Evolutionary conservation across 768 basidiomycete species (phyloP).

Genomic region (Leccinum ochraceum): DNA sequence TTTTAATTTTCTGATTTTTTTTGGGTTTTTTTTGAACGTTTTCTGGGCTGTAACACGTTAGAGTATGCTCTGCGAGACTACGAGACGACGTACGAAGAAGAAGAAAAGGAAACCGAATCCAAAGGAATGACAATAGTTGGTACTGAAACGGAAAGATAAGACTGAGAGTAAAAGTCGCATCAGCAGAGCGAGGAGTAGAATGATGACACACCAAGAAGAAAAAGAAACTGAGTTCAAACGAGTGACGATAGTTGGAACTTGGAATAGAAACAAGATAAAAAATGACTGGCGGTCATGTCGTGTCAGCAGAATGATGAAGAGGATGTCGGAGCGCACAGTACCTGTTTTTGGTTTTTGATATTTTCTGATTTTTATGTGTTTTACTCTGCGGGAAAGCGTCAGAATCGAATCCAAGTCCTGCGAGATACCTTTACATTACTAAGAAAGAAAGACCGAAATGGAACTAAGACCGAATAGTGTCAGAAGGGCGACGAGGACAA

Average conservation of each 20-base stretch:
- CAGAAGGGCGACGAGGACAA: neutral
- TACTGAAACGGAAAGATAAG: neutral
- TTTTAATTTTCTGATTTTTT: slow-evolving; percentile 3
- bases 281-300: neutral
- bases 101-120: too few relatives aligned
- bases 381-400: neutral
- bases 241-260: neutral
- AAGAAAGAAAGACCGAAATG: neutral
- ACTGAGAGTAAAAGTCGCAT: neutral
- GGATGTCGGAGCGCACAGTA: neutral
- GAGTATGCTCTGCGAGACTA: neutral
- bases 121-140: neutral
- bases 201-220: neutral
- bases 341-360: neutral
- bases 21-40: neutral
- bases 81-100: neutral
- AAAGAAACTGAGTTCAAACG: neutral
- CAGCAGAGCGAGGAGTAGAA: neutral
- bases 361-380: neutral
- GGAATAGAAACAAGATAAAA: neutral
- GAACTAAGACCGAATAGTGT: neutral
- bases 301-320: neutral
- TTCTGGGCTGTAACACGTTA: neutral
- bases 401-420: neutral
- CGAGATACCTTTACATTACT: neutral